These are phyloP conservation scores for Fusarium sp. DNA, from an alignment of 2,329 filamentous ascomycete genomes.

Conservation along the genomic window DNA sequence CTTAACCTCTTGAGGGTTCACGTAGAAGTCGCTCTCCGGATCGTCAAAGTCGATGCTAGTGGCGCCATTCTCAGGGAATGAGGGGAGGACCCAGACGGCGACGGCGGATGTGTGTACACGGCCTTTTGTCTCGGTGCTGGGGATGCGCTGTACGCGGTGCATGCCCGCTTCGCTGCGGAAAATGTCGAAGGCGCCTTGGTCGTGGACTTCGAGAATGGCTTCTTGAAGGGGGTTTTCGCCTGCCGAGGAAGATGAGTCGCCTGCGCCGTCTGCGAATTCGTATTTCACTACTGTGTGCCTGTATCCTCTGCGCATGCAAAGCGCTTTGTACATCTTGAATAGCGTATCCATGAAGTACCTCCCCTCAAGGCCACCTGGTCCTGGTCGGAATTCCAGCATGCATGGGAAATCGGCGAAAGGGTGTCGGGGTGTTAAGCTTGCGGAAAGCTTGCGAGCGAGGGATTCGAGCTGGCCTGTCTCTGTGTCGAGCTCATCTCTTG, in stretches of 20 bases:
- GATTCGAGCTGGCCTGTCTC: constrained; percentile 71
- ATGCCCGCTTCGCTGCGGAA: constrained; percentile 93
- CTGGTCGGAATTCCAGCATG: constrained; percentile 90
- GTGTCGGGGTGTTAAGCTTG: constrained; percentile 85
- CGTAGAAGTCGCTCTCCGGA: constrained; percentile 90
- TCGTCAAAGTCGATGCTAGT: constrained; percentile 75
- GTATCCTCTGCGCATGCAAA: constrained; percentile 77
- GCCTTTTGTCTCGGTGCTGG: constrained; percentile 89
- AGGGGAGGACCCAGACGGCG: constrained; percentile 91
- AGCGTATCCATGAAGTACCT: constrained; percentile 89
- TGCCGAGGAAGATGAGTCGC: constrained; percentile 63
- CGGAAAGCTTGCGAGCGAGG: constrained; percentile 77
- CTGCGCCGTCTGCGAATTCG: constrained; percentile 77
- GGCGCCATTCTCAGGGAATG: constrained; percentile 71
- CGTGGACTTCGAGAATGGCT: constrained; percentile 85
- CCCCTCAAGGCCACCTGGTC: constrained; percentile 91
- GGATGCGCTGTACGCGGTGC: constrained; percentile 93
- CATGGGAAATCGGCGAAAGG: constrained; percentile 92
- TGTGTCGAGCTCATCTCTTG: constrained; percentile 81
- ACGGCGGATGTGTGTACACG: constrained; percentile 94
- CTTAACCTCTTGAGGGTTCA: constrained; percentile 84
- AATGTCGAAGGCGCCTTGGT: constrained; percentile 80
- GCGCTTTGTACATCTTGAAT: constrained; percentile 88
- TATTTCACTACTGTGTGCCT: constrained; percentile 80
- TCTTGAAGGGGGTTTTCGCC: constrained; percentile 81